Percentiles rank a stretch among this genome's conserved stretches.
phyloP scores from a whole-genome alignment of 257 asterid species.

The Marsdenia floribunda region DNA sequence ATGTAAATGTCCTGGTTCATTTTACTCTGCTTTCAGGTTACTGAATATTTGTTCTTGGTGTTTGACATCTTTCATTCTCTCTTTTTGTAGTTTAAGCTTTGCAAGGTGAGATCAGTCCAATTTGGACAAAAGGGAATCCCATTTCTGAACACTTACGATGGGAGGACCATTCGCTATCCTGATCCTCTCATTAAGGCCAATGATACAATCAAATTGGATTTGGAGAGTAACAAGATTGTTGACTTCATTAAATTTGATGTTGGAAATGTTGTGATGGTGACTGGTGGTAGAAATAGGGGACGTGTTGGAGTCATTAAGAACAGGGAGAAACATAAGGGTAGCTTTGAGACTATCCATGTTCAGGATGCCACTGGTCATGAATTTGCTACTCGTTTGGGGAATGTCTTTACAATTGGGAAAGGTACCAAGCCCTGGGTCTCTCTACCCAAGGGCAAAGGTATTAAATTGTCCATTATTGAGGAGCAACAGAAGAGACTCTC shows the following conservation, averaged over 20 bases:
- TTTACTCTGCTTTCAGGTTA: neutral
- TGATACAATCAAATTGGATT: conserved; percentile 63
- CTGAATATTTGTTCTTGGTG: neutral
- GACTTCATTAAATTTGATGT: conserved; percentile 74
- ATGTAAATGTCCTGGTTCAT: neutral
- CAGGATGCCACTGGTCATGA: conserved; percentile 69
- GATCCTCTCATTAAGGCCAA: conserved; percentile 74
- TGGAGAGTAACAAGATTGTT: conserved; percentile 48
- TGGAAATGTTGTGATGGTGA: conserved; percentile 74
- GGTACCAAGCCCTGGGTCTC: conserved; percentile 77
- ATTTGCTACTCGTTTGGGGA: conserved; percentile 67
- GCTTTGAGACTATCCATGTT: conserved; percentile 66
- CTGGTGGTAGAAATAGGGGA: conserved; percentile 82
- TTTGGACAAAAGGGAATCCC: conserved; percentile 74
- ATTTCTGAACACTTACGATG: conserved; percentile 59
- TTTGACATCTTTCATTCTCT: neutral
- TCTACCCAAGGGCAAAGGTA: conserved; percentile 76
- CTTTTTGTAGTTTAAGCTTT: conserved; percentile 53
- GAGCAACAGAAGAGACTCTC: conserved; percentile 64
- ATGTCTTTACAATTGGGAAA: conserved; percentile 66
- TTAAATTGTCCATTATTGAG: conserved; percentile 61
- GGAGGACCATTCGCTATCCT: conserved; percentile 70
- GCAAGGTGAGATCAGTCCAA: conserved; percentile 57
- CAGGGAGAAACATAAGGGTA: conserved; percentile 75
- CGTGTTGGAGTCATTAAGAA: conserved; percentile 71